Evolutionary conservation across 768 basidiomycete genomes (phyloP).

Genomic region (Trametes gibbosa): DNA sequence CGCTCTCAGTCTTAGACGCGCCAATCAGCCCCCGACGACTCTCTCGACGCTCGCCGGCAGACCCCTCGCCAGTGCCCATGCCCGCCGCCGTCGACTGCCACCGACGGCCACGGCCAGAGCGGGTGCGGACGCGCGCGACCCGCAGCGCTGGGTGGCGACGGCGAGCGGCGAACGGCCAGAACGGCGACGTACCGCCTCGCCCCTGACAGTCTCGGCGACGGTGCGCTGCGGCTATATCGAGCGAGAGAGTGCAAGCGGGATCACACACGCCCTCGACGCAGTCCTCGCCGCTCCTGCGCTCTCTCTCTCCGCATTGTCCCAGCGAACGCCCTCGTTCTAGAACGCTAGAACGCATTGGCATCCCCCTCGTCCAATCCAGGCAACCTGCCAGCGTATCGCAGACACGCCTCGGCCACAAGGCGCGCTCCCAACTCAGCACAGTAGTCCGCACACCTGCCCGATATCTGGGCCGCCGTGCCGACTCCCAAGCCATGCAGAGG

Average conservation of each 20-base stretch:
- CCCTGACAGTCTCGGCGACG: slow-evolving; percentile 3
- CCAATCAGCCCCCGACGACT: neutral
- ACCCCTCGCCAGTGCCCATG: neutral
- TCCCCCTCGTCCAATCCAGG: neutral
- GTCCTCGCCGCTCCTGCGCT: too few species aligned
- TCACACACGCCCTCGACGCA: neutral
- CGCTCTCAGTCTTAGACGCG: neutral
- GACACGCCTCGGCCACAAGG: neutral
- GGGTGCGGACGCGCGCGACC: neutral
- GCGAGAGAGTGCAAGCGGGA: neutral
- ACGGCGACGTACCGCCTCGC: neutral
- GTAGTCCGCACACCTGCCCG: too few species aligned
- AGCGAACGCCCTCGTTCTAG: neutral
- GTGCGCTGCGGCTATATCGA: neutral
- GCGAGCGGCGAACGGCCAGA: neutral
- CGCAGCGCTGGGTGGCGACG: too few species aligned
- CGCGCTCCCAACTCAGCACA: too few species aligned
- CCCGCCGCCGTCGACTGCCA: neutral
- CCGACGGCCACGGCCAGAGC: neutral
- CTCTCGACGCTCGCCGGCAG: neutral
- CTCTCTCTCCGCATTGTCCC: neutral
- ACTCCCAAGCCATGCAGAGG: too few species aligned
- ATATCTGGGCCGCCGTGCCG: too few species aligned
- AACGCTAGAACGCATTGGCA: too few species aligned
- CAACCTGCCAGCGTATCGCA: neutral